Percentiles rank a stretch among this genome's conserved stretches.
Conservation (phyloP, 2,329 filamentous ascomycete species). For the Colletotrichum spaethianum region DNA sequence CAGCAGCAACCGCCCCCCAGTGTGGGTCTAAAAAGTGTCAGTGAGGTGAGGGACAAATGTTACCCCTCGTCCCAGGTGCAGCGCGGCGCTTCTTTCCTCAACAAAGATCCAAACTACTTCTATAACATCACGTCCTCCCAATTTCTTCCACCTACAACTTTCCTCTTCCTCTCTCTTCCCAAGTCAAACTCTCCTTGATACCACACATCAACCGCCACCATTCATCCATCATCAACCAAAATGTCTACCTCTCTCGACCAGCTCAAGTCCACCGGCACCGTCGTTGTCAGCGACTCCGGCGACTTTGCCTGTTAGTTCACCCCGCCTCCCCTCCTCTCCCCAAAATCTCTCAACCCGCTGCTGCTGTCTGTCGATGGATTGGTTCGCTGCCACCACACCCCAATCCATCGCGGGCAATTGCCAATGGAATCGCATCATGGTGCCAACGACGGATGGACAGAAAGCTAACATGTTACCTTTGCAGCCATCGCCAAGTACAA, state of each 20-base stretch:
- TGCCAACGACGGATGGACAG: conserved; percentile 23
- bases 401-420: conserved; percentile 10
- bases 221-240: conserved; percentile 44
- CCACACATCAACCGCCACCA: conserved; percentile 27
- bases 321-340: conserved; percentile 21
- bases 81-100: conserved; percentile 17
- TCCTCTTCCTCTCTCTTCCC: conserved; percentile 1
- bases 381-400: conserved; percentile 1
- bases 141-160: conserved; percentile 21
- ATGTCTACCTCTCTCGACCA: conserved; percentile 96
- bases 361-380: background rate
- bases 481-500: conserved; percentile 99
- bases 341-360: no score
- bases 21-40: conserved; percentile 11
- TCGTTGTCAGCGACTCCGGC: conserved; percentile 97
- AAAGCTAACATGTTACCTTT: conserved; percentile 38
- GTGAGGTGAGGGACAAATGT: conserved; percentile 27
- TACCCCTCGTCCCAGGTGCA: conserved; percentile 25
- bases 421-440: background rate
- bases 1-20: conserved; percentile 10
- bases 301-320: conserved; percentile 81
- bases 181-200: conserved; percentile 18
- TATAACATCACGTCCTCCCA: conserved; percentile 22
- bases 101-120: conserved; percentile 31
- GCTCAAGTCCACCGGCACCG: conserved; percentile 96